Evolutionary conservation across 805 yeast genomes (phyloP).

Genomic region (Zygosaccharomyces pseudorouxii): DNA sequence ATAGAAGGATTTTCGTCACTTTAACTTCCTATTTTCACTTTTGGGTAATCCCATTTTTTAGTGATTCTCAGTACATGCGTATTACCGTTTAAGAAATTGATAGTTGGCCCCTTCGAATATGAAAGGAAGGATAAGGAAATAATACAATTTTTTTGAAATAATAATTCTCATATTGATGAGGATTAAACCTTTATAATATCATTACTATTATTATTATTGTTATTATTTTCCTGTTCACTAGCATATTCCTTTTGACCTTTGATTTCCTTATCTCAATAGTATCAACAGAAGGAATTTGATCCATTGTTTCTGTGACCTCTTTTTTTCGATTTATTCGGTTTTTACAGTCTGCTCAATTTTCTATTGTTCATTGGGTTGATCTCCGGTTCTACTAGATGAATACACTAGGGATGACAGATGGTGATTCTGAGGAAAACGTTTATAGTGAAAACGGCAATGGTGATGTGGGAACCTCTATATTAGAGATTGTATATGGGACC

Average conservation of each 20-base stretch:
- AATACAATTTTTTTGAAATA: background rate
- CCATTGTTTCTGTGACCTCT: background rate
- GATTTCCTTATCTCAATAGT: background rate
- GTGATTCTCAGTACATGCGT: conserved; percentile 5
- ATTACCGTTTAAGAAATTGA: background rate
- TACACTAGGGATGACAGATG: conserved; percentile 2
- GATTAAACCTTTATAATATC: background rate
- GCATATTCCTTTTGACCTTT: background rate
- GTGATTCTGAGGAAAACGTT: background rate
- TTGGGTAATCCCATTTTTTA: conserved; percentile 1
- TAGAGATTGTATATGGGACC: conserved; percentile 46
- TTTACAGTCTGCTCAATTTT: background rate
- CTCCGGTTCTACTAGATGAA: background rate
- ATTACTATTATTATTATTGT: background rate
- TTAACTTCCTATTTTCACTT: background rate
- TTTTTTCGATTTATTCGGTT: background rate
- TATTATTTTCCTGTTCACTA: background rate
- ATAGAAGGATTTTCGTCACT: background rate
- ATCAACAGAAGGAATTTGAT: background rate
- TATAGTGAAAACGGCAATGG: background rate
- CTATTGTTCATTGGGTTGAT: background rate
- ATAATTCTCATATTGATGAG: background rate
- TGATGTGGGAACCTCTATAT: conserved; percentile 10
- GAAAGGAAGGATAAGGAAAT: background rate
- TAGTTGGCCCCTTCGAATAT: background rate